Conservation (phyloP, 2,329 filamentous ascomycete species). For the Colletotrichum lupini region DNA sequence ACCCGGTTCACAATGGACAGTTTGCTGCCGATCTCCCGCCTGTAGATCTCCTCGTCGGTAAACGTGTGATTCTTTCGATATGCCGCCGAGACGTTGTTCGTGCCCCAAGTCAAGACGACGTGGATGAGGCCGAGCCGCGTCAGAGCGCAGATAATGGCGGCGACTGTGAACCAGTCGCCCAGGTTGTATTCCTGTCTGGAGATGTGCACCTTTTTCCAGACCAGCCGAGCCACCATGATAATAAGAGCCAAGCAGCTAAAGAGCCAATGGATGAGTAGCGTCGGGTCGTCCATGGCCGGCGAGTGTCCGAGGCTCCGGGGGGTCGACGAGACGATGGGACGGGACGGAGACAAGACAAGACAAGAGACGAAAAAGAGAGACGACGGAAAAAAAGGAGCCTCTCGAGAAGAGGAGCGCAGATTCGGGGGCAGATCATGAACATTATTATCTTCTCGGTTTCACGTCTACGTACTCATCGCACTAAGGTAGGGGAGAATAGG, state of each 20-base stretch:
- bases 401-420: neutral
- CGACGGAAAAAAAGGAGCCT: slow-evolving; percentile 19
- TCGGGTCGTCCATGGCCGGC: slow-evolving; percentile 36
- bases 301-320: slow-evolving; percentile 17
- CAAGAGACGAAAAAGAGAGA: slow-evolving; percentile 6
- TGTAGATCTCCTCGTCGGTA: slow-evolving; percentile 44
- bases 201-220: slow-evolving; percentile 35
- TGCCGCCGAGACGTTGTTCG: slow-evolving; percentile 44
- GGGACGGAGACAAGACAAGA: neutral
- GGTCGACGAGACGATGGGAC: neutral
- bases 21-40: slow-evolving; percentile 47
- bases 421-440: slow-evolving; percentile 23
- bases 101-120: slow-evolving; percentile 49
- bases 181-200: slow-evolving; percentile 36
- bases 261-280: slow-evolving; percentile 40
- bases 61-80: slow-evolving; percentile 41
- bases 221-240: slow-evolving; percentile 38
- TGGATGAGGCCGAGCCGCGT: slow-evolving; percentile 43
- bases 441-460: slow-evolving; percentile 25
- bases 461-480: neutral
- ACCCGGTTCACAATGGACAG: slow-evolving; percentile 46
- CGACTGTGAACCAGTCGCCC: slow-evolving; percentile 48
- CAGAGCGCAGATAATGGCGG: slow-evolving; percentile 48
- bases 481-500: neutral
- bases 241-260: slow-evolving; percentile 40